Evolutionary conservation across 2,329 filamentous ascomycete genomes (phyloP).

Genomic region (Colletotrichum sublineola): DNA sequence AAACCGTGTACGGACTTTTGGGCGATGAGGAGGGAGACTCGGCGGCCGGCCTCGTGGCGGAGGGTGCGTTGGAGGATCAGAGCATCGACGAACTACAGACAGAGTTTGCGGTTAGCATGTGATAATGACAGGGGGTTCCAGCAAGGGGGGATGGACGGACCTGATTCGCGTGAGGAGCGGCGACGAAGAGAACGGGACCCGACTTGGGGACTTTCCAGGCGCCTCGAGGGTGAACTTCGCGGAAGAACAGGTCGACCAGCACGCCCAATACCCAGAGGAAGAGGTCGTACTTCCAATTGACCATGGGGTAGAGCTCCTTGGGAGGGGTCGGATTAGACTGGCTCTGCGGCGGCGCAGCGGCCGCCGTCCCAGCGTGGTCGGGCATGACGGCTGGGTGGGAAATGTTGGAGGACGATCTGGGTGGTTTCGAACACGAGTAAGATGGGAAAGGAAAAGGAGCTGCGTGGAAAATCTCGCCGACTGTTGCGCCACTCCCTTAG

Average conservation of each 20-base stretch:
- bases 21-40: conserved; percentile 92
- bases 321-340: conserved; percentile 46
- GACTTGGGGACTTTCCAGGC: conserved; percentile 93
- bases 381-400: conserved; percentile 23
- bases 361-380: conserved; percentile 38
- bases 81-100: conserved; percentile 87
- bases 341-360: conserved; percentile 46
- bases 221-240: conserved; percentile 93
- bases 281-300: conserved; percentile 80
- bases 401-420: background rate
- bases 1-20: conserved; percentile 96
- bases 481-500: conserved; percentile 41
- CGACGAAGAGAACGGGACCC: conserved; percentile 94
- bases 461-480: conserved; percentile 16
- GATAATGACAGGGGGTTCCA: conserved; percentile 34
- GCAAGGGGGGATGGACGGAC: conserved; percentile 59
- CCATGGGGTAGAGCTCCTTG: conserved; percentile 77
- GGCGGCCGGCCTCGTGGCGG: conserved; percentile 86
- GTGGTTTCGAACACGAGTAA: background rate
- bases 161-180: conserved; percentile 96
- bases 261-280: conserved; percentile 84
- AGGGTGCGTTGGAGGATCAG: conserved; percentile 93
- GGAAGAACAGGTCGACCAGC: conserved; percentile 95
- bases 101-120: conserved; percentile 37
- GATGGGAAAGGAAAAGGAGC: background rate